A percentile compares a stretch with the other conserved stretches of the same genome.
These are phyloP conservation scores for Sequoiadendron giganteum DNA, from an alignment of 75 land plant genomes.

Conservation along the genomic window DNA sequence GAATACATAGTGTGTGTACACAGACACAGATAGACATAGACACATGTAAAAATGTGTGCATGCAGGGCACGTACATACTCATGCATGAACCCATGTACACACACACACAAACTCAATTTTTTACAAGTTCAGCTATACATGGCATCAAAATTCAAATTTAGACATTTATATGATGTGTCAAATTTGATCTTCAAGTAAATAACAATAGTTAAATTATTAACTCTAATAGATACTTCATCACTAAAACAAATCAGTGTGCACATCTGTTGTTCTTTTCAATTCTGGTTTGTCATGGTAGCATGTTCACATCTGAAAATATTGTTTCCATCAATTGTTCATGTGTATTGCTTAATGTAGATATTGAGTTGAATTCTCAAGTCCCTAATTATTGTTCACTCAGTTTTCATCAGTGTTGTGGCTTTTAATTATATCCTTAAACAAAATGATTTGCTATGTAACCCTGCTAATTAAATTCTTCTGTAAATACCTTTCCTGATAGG, in stretches of 20 bases:
- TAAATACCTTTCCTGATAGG: not conserved
- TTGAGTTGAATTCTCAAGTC: not conserved
- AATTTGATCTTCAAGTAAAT: too few relatives aligned
- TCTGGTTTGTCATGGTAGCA: not conserved
- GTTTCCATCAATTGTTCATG: not conserved
- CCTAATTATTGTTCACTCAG: not conserved
- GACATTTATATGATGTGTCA: too few relatives aligned
- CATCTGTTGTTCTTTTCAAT: not conserved
- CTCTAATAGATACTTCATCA: too few relatives aligned
- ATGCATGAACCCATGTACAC: too few relatives aligned
- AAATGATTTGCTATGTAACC: not conserved
- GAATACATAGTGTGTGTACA: too few relatives aligned
- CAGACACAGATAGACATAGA: too few relatives aligned
- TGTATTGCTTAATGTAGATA: not conserved
- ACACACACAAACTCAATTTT: too few relatives aligned
- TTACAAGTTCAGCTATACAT: too few relatives aligned
- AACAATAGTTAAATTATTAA: not conserved
- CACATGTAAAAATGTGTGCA: too few relatives aligned
- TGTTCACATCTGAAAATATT: not conserved
- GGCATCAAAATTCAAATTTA: too few relatives aligned
- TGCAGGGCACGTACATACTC: too few relatives aligned
- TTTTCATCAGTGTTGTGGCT: not conserved
- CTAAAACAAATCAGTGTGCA: not conserved
- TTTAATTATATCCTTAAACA: not conserved
- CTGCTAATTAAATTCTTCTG: not conserved